Conservation (phyloP, 2,329 filamentous ascomycete species). For the Phialophora chinensis region DNA sequence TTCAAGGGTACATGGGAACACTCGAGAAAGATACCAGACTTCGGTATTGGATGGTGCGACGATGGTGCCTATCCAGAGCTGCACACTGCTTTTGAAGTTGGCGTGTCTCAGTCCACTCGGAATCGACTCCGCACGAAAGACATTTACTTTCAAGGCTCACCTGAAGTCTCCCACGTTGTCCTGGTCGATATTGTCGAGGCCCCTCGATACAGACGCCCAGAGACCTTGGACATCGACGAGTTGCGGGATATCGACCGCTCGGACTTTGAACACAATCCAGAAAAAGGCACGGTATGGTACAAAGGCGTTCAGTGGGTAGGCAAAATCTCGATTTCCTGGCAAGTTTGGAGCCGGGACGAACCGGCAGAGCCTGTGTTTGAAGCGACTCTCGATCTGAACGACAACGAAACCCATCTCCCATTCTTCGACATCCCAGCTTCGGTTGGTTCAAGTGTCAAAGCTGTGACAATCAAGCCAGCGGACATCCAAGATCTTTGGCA, state of each 20-base stretch:
- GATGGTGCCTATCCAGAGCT: neutral
- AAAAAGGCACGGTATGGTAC: neutral
- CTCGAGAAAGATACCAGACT: neutral
- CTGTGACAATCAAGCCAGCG: neutral
- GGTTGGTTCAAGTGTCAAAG: neutral
- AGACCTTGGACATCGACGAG: neutral
- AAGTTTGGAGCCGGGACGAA: neutral
- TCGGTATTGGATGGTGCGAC: neutral
- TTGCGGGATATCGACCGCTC: neutral
- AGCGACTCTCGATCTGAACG: neutral
- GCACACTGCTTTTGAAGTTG: neutral
- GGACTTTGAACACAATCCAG: neutral
- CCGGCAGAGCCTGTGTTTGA: neutral
- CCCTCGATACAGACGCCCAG: neutral
- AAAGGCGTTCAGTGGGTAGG: neutral
- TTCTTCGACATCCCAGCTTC: neutral
- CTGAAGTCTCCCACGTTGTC: neutral
- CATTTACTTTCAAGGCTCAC: neutral
- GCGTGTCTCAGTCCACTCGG: neutral
- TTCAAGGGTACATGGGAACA: neutral
- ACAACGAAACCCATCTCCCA: neutral
- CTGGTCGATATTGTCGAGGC: neutral
- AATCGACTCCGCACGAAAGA: neutral
- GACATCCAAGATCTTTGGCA: neutral
- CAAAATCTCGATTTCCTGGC: neutral